Percentiles rank a stretch among this genome's conserved stretches.
Evolutionary conservation across 106 monocot species (phyloP).

Genomic region (Alisma plantagoaquatica): DNA sequence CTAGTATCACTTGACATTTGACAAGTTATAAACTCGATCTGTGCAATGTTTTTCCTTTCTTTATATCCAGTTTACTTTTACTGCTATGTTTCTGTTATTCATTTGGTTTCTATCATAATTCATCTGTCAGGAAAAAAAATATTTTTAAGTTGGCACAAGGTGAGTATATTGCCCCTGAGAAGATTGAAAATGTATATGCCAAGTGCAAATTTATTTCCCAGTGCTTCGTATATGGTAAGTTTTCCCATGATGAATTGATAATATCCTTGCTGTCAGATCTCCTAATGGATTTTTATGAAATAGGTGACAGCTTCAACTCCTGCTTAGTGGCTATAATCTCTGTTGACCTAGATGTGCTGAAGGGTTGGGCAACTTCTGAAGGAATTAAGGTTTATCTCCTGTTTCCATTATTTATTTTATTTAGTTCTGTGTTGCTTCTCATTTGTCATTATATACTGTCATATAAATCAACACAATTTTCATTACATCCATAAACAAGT

Average conservation of each 20-base stretch:
- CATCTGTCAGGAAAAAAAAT: slow-evolving; percentile 99
- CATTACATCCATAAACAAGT: no score
- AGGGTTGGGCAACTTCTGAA: slow-evolving; percentile 56
- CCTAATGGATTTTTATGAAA: no score
- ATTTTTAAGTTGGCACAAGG: slow-evolving; percentile 98
- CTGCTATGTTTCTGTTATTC: no score
- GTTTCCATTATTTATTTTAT: background rate
- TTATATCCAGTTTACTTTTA: no score
- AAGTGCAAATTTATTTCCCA: slow-evolving; percentile 93
- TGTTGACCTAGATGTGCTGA: slow-evolving; percentile 55
- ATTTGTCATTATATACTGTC: no score
- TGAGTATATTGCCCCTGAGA: slow-evolving; percentile 98
- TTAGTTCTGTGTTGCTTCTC: slow-evolving; percentile 1
- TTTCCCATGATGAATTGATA: background rate
- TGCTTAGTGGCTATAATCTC: slow-evolving; percentile 44
- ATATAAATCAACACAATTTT: no score
- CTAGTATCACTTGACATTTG: no score
- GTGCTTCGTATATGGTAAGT: slow-evolving; percentile 88
- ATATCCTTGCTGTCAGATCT: no score
- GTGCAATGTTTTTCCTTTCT: no score
- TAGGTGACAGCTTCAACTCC: slow-evolving; percentile 81
- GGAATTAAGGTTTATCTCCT: slow-evolving; percentile 38
- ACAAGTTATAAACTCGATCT: no score
- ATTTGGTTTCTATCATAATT: no score
- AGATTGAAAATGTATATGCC: slow-evolving; percentile 96